phyloP scores from a whole-genome alignment of 2,329 filamentous ascomycete genomes.

The Verticillium nubilum region DNA sequence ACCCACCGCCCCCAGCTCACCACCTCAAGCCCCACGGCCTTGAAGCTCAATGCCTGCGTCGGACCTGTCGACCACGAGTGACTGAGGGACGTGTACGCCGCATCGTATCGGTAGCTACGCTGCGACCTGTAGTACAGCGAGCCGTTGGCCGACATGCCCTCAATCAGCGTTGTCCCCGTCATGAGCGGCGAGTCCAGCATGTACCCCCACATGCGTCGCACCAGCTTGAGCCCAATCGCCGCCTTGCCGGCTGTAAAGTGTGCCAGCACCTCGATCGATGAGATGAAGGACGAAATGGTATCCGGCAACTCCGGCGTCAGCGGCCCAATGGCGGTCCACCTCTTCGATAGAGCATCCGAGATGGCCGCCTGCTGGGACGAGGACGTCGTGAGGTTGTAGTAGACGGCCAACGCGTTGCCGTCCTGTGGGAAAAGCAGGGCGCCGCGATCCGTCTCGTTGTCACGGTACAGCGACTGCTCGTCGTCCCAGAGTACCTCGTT shows the following conservation, averaged over 20 bases:
- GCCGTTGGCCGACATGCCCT: constrained; percentile 30
- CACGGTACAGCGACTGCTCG: constrained; percentile 36
- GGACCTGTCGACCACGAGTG: constrained; percentile 29
- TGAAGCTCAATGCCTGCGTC: constrained; percentile 18
- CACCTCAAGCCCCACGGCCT: constrained; percentile 19
- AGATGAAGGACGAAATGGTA: constrained; percentile 29
- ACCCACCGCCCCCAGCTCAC: constrained; percentile 19
- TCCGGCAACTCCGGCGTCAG: constrained; percentile 25
- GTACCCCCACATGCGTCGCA: constrained; percentile 21
- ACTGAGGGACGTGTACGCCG: constrained; percentile 24
- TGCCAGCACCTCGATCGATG: constrained; percentile 25
- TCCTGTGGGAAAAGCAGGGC: constrained; percentile 39
- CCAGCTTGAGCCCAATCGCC: constrained; percentile 20
- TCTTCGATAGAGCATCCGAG: constrained; percentile 12
- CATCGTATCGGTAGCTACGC: constrained; percentile 24
- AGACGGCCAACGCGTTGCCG: constrained; percentile 41
- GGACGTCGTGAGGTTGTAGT: constrained; percentile 16
- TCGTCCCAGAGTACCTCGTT: constrained; percentile 40
- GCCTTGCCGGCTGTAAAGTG: constrained; percentile 19
- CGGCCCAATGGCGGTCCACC: constrained; percentile 22
- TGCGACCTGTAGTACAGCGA: constrained; percentile 24
- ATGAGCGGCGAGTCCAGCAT: constrained; percentile 21
- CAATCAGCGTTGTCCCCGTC: constrained; percentile 28
- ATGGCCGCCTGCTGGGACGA: constrained; percentile 10
- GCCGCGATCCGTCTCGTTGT: constrained; percentile 36